These are phyloP conservation scores for Ophiostoma triangulosporum DNA, from an alignment of 2,329 filamentous ascomycete species.

Conservation along the genomic window DNA sequence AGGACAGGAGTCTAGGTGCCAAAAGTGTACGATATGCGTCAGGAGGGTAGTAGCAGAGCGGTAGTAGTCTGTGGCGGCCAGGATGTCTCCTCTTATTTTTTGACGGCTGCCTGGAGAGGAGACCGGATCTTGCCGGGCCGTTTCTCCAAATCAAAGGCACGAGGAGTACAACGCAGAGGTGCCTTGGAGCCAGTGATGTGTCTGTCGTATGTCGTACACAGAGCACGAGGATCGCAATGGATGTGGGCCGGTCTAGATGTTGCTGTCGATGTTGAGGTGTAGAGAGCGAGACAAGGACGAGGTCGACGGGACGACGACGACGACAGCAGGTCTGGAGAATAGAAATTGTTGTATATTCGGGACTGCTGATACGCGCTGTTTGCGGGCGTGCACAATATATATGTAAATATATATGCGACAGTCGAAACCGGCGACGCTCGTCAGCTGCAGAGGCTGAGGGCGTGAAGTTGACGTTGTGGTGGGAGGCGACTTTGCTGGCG, in stretches of 20 bases:
- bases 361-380: not conserved
- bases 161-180: not conserved
- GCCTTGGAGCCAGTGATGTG: not conserved
- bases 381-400: not conserved
- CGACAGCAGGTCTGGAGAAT: too few relatives aligned
- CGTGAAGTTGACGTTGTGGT: not conserved
- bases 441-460: not conserved
- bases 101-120: conserved; percentile 9
- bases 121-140: conserved; percentile 1
- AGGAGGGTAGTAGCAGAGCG: not conserved
- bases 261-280: too few relatives aligned
- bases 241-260: not conserved
- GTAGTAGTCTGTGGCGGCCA: not conserved
- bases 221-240: too few relatives aligned
- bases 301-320: not conserved
- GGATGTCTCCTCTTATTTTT: conserved; percentile 2
- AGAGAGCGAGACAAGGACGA: not conserved
- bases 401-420: not conserved
- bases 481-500: not conserved
- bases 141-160: not conserved
- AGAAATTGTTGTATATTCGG: too few relatives aligned
- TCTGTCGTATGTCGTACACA: not conserved
- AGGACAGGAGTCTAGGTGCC: not conserved
- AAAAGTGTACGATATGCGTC: not conserved
- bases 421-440: not conserved